phyloP scores from a whole-genome alignment of 306 rosid species.

The Lathyrus oleraceus region DNA sequence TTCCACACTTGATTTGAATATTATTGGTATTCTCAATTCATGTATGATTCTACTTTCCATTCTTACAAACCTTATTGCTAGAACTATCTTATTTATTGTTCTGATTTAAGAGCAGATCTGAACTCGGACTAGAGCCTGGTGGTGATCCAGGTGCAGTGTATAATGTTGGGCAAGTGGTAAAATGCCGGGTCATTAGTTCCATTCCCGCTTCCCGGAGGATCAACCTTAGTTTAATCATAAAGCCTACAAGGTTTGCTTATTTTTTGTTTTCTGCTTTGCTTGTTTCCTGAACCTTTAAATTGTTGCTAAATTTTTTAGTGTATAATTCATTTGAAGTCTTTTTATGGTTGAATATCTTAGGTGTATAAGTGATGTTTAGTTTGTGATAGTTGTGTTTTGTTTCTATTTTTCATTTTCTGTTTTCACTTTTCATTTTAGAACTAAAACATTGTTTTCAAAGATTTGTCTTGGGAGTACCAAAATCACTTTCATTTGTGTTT shows the following conservation, averaged over 20 bases:
- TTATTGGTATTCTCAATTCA: neutral
- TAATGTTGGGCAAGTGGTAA: slow-evolving; percentile 90
- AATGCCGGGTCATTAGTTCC: slow-evolving; percentile 71
- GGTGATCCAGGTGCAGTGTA: slow-evolving; percentile 65
- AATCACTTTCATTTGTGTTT: neutral
- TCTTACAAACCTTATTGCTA: neutral
- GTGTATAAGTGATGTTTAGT: neutral
- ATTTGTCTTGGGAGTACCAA: neutral
- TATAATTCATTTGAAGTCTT: neutral
- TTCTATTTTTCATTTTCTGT: neutral
- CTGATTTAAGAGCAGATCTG: slow-evolving; percentile 63
- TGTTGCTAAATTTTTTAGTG: neutral
- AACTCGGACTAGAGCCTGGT: slow-evolving; percentile 88
- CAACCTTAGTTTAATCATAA: slow-evolving; percentile 83
- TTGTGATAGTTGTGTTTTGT: neutral
- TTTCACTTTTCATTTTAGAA: neutral
- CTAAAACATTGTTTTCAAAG: neutral
- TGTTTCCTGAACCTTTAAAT: slow-evolving; percentile 7
- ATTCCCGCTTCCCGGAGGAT: slow-evolving; percentile 74
- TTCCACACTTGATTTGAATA: slow-evolving; percentile 12
- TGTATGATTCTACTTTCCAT: slow-evolving; percentile 6
- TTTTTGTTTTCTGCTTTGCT: slow-evolving; percentile 8
- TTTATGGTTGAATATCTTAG: slow-evolving; percentile 10
- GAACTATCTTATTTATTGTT: slow-evolving; percentile 32
- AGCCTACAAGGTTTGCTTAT: slow-evolving; percentile 69